Base-by-base conservation (phyloP, 805 yeast genomes). In the Wickerhamiella allomyrinae region DNA sequence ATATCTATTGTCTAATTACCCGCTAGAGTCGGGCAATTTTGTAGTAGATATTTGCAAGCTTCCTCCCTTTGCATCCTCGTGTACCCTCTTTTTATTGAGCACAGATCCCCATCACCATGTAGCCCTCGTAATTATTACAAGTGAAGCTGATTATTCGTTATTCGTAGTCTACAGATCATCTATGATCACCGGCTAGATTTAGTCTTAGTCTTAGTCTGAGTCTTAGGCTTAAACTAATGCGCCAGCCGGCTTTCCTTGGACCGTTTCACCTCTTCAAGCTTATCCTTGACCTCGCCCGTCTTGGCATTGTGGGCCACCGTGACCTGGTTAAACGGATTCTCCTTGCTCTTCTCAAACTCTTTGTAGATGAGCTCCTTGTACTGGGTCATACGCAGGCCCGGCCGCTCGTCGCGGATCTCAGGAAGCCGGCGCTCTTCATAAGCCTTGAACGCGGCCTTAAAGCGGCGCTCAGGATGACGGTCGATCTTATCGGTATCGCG, bases 381-480 rank as follows among this genome's bases (percentile, higher is more conserved):
- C 59, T 83, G 94, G 56, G 79, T 82, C 54, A 77, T 68, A 54
- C 93, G 72, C 52, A 83, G 66, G 11, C 94, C 94, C 4, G 87
- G 86, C 52, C 77, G 67, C 59, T 83, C 94, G 57, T 75, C 69
- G 60, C 77, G 76, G 42, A 79, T 44, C 54, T 79, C 84, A 5
- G 91, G 89, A 34, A 79, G 56, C 53, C 89, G 70, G 43, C 68
- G 64, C 47, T 77, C 89, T 53, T 82, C 84, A 54, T 63, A 83
- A 1, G 82, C 84, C 10, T 74, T 68, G 43, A 67, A 67, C 0
- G 94, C 94, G 20, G 89, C 84, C 65, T 82, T 83, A 61, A 78
- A 80, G 56, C 94, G 73, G 62, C 93, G 74, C 65, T 83, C 94
- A 8, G 94, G 94, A 52, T 83, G 94, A 59, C 85, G 76, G 46